Evolutionary conservation across 2,329 filamentous ascomycete species (phyloP).

Genomic region (Aspergillus brunneoviolaceus): DNA sequence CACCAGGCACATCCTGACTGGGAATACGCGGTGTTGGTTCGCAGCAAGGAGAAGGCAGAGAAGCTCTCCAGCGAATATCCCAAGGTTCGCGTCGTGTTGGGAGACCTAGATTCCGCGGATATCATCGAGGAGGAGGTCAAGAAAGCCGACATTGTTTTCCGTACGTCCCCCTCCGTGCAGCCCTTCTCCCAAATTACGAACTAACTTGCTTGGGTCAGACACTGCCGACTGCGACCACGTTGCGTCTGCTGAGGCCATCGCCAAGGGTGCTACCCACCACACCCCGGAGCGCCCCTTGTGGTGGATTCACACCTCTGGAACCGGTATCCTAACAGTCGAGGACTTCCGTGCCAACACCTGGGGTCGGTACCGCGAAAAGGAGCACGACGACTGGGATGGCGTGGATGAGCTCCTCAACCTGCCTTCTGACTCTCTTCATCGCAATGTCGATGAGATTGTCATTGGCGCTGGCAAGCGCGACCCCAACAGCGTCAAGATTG

Average conservation of each 20-base stretch:
- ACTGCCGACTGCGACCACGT: constrained; percentile 47
- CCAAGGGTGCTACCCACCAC: constrained; percentile 39
- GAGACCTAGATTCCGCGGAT: constrained; percentile 44
- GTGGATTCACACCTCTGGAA: constrained; percentile 48
- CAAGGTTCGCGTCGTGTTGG: constrained; percentile 42
- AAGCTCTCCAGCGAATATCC: constrained; percentile 42
- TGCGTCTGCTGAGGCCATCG: constrained; percentile 42
- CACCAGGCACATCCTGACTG: constrained; percentile 49
- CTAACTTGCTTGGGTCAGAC: constrained; percentile 26
- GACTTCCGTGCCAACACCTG: constrained; percentile 41
- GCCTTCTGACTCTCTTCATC: constrained; percentile 42
- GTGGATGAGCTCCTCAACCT: constrained; percentile 43
- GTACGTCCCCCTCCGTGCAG: constrained; percentile 29
- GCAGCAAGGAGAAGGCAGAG: constrained; percentile 45
- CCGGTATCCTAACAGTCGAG: constrained; percentile 44
- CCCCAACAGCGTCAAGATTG: constrained; percentile 34
- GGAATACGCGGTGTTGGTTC: constrained; percentile 46
- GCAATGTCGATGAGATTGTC: constrained; percentile 43
- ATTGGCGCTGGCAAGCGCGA: constrained; percentile 27
- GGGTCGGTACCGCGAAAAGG: constrained; percentile 44
- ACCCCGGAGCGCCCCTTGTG: constrained; percentile 38
- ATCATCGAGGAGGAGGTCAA: constrained; percentile 45
- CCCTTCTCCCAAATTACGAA: neutral
- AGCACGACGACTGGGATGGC: constrained; percentile 49
- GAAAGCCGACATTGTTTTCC: constrained; percentile 49